These are phyloP conservation scores for Saussurea involucrata DNA, from an alignment of 129 eudicot genomes.

Conservation along the genomic window DNA sequence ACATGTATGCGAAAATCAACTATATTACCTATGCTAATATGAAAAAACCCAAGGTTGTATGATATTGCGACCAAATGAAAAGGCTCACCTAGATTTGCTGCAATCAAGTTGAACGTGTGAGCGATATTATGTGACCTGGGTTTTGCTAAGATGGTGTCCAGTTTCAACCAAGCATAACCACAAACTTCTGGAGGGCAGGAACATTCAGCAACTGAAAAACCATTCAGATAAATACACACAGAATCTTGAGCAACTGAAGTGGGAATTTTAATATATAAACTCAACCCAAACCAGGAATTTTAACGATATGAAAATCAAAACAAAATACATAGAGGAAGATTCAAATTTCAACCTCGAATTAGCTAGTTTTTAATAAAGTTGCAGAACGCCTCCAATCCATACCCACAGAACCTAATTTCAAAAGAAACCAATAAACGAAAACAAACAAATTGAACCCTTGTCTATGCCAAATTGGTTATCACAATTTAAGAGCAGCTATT, in stretches of 20 bases:
- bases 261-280: background rate
- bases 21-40: background rate
- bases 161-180: background rate
- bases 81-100: background rate
- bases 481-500: slow-evolving; percentile 83
- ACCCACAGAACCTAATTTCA: background rate
- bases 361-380: background rate
- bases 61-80: background rate
- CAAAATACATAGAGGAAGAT: background rate
- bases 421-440: background rate
- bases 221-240: background rate
- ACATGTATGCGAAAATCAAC: background rate
- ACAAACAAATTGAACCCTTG: slow-evolving; percentile 2
- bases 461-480: slow-evolving; percentile 1
- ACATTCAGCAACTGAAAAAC: too few species aligned
- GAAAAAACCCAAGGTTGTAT: background rate
- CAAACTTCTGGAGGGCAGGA: background rate
- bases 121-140: background rate
- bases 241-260: background rate
- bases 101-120: too few species aligned
- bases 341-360: background rate
- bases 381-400: too few species aligned
- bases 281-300: background rate
- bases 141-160: background rate
- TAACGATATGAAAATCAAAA: background rate